Conservation (phyloP, 1,284 basidiomycete genomes). For the Cryptococcus sp. region DNA sequence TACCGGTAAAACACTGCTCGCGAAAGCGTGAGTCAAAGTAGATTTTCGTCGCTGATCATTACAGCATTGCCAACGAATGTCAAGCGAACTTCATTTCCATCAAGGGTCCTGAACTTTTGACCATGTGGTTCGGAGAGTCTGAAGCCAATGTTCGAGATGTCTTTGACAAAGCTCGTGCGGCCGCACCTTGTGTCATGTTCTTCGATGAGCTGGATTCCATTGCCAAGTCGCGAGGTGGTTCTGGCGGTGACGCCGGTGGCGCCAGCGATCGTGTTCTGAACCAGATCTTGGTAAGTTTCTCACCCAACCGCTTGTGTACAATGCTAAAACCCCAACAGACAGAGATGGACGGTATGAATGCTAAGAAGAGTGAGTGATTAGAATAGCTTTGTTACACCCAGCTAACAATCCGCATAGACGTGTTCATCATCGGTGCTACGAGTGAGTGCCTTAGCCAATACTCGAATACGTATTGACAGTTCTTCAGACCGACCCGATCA, state of each 20-base stretch:
- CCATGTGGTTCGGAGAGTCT: constrained; percentile 99
- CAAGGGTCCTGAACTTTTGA: constrained; percentile 92
- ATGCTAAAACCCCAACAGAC: constrained; percentile 57
- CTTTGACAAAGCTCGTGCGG: constrained; percentile 98
- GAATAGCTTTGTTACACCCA: too few relatives aligned
- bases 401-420: constrained; percentile 56
- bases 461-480: constrained; percentile 6
- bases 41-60: constrained; percentile 63
- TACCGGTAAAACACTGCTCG: constrained; percentile 96
- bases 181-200: constrained; percentile 99
- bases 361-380: constrained; percentile 74
- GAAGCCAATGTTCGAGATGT: constrained; percentile 99
- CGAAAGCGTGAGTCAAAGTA: constrained; percentile 89
- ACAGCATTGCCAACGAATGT: constrained; percentile 91
- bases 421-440: constrained; percentile 97
- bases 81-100: constrained; percentile 73
- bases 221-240: constrained; percentile 87
- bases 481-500: constrained; percentile 86
- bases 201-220: constrained; percentile 99
- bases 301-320: constrained; percentile 9
- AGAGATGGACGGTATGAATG: constrained; percentile 99
- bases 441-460: constrained; percentile 49
- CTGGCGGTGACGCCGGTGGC: constrained; percentile 80
- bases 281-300: constrained; percentile 67
- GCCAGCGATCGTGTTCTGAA: constrained; percentile 97